Base-by-base conservation (phyloP, 202 grass and related monocot species). In the Digitaria exilis region DNA sequence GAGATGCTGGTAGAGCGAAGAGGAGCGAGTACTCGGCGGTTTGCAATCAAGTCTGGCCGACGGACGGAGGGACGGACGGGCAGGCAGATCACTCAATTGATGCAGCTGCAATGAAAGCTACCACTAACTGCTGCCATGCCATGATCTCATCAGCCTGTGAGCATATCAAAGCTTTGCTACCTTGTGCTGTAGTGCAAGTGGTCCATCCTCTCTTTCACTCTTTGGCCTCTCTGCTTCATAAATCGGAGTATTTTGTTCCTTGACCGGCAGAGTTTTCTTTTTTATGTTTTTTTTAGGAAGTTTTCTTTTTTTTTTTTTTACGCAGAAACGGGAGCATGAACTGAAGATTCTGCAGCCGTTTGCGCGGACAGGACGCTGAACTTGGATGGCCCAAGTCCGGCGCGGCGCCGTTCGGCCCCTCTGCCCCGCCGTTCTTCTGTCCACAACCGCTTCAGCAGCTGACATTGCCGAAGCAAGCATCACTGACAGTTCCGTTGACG, bases 31-130 rank as follows among this genome's bases (percentile, higher is more conserved):
- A 8, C 43, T 19, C 52, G 35, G 79, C 65, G 35, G 80, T 37
- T 78, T 22, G 73, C 57, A 67, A 73, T 84, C 65, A 88, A 88
- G 66, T 48, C 35, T 12, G 34, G 7, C 16, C 15, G 66, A 64
- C 24, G 51, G 51, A 21, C 51, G 57, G 46, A 48, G 0, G 13
- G 13, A 18, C 60, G 15, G 74, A 28, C 17, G 68, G 37, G 37
- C 37, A 39, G 43, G 45, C 5, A 39, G 34, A 77, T 79, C 49
- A 67, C 68, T 62, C 54, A 9, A 70, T 22, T n/a, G 62, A 51
- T 46, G 39, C 82, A 71, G 82, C 87, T 6, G 87, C 87, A 89
- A 81, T 44, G 77, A 84, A 88, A 84, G 86, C 85, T 12, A 9
- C 32, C 13, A 25, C 35, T 25, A 28, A n/a, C 30, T 68, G 60